phyloP scores from a whole-genome alignment of 768 basidiomycete genomes.

The Naganishia vishniacii region DNA sequence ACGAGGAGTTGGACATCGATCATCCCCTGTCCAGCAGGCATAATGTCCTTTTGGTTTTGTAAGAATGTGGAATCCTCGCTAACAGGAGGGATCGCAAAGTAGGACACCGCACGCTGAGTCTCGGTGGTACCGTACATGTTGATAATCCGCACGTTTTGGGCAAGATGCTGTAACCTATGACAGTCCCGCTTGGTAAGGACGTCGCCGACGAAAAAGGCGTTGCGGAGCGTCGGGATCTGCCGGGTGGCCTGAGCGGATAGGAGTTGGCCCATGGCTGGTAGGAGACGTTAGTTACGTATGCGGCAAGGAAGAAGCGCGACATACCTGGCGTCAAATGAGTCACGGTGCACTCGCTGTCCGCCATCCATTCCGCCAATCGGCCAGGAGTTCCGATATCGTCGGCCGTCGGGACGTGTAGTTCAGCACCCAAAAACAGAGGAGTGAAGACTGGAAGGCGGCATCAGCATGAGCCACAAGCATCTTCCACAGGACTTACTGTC shows the following conservation, averaged over 20 bases:
- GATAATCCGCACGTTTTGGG: constrained; percentile 84
- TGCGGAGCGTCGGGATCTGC: constrained; percentile 76
- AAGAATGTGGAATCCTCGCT: constrained; percentile 81
- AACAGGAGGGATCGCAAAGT: constrained; percentile 84
- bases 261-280: constrained; percentile 63
- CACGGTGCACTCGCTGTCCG: constrained; percentile 78
- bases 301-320: constrained; percentile 11
- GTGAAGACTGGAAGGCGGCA: constrained; percentile 72
- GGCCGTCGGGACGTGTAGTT: constrained; percentile 88
- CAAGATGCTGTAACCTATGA: constrained; percentile 83
- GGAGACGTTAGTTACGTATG: constrained; percentile 50
- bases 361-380: constrained; percentile 97
- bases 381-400: constrained; percentile 97
- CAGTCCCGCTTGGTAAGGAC: constrained; percentile 97
- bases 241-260: constrained; percentile 77
- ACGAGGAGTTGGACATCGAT: constrained; percentile 93
- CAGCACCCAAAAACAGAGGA: constrained; percentile 91
- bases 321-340: constrained; percentile 83
- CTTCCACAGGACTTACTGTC: constrained; percentile 66
- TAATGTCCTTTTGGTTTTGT: constrained; percentile 89
- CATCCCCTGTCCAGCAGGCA: constrained; percentile 97
- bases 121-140: constrained; percentile 99
- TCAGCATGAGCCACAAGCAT: constrained; percentile 21
- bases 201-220: constrained; percentile 99
- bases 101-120: constrained; percentile 96